Evolutionary conservation across 345 rosid genomes (phyloP), one percentile per base, ranked within the genome.

Genomic region (Dimocarpus longan): DNA sequence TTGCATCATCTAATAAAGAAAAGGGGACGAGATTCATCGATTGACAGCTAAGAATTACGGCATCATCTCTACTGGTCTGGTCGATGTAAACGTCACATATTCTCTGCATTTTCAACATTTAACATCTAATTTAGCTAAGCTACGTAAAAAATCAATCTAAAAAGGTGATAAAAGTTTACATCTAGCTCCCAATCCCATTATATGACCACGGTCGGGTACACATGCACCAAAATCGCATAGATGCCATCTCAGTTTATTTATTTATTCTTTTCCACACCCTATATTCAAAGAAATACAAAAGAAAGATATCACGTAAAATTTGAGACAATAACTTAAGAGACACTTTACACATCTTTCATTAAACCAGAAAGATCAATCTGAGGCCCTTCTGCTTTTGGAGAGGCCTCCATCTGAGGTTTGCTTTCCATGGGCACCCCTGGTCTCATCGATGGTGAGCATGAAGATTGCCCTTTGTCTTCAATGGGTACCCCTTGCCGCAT

Each of bases 381-480:
- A 22, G 69, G 63, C 43, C 76, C 81, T 12, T 66, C 79, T 0
- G 75, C 70, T 71, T 83, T 76, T 15, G 84, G 70, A 0, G 82
- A 77, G 42, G 84, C 73, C 66, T 88, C 91, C 80, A 42, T 74
- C 74, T 63, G 81, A 0, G 84, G 83, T 82, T 8, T 75, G 75
- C 77, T n/a, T 81, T 91, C 91, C 11, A 91, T 74, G 37, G 95
- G 93, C 56, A 87, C 77, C 60, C 88, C 90, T 69, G 68, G 88
- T 84, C 87, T 82, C 40, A 26, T 67, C 32, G 84, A 78, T 28
- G 84, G 79, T 16, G 89, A 78, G 6, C 71, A 65, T 43, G 93
- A 81, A 3, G 88, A 59, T 42, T 78, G 80, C 64, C 70, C 77
- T 71, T 76, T 77, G 28, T 12, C 87, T 81, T 91, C 91, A 13